Conservation (phyloP, 1,139 yeast species). For the Meyerozyma smithsonii region DNA sequence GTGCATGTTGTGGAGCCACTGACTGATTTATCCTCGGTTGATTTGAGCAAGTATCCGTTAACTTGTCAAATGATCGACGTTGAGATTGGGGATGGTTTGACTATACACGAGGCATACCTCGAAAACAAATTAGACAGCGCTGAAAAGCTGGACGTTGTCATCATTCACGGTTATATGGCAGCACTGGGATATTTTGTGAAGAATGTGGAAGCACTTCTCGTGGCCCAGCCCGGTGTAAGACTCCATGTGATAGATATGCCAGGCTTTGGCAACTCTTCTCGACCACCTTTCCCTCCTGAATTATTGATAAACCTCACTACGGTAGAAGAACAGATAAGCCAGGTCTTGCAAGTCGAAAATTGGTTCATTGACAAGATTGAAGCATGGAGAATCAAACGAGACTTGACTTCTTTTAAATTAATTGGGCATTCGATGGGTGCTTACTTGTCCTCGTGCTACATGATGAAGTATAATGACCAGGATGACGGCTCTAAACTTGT, state of each 20-base stretch:
- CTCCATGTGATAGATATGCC: conserved; percentile 38
- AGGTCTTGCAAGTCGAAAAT: conserved; percentile 31
- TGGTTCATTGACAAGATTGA: conserved; percentile 44
- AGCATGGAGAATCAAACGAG: conserved; percentile 28
- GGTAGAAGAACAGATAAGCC: conserved; percentile 23
- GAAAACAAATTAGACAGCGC: conserved; percentile 19
- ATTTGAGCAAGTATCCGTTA: neutral
- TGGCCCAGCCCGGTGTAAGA: conserved; percentile 27
- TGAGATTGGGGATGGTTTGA: conserved; percentile 23
- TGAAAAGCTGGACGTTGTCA: conserved; percentile 18
- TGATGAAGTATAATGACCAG: conserved; percentile 33
- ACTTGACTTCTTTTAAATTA: conserved; percentile 25
- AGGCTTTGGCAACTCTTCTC: conserved; percentile 43
- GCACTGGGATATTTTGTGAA: conserved; percentile 42
- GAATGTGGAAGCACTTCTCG: conserved; percentile 31
- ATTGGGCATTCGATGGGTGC: conserved; percentile 47
- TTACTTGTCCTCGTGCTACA: conserved; percentile 35
- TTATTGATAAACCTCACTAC: conserved; percentile 22
- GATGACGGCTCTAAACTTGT: conserved; percentile 17
- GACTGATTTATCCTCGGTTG: neutral
- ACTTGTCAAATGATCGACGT: conserved; percentile 28
- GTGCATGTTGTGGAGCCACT: conserved; percentile 14
- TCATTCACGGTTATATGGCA: conserved; percentile 46
- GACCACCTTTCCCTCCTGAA: conserved; percentile 34
- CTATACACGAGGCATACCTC: conserved; percentile 36